These are phyloP conservation scores for Podaxis sp. DNA, from an alignment of 768 basidiomycete genomes.

Conservation along the genomic window DNA sequence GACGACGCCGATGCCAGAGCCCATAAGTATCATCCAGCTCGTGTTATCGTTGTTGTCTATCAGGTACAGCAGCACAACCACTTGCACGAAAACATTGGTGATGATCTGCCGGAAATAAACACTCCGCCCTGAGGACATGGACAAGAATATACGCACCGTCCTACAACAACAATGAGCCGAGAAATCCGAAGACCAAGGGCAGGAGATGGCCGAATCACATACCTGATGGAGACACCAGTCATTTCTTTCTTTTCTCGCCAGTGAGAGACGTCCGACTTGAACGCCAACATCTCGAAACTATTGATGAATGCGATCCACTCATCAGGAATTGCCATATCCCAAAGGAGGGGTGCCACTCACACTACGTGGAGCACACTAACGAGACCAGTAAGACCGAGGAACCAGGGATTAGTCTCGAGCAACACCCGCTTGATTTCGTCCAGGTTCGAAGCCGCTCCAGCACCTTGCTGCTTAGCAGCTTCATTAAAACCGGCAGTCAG, in stretches of 20 bases:
- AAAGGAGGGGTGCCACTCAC: conserved; percentile 39
- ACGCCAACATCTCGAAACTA: conserved; percentile 94
- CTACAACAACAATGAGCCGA: conserved; percentile 25
- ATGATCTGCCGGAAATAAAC: conserved; percentile 44
- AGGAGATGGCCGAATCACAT: conserved; percentile 19
- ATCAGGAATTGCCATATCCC: conserved; percentile 44
- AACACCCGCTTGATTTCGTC: conserved; percentile 97
- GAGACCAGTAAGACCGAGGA: conserved; percentile 76
- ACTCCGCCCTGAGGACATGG: not conserved
- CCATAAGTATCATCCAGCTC: conserved; percentile 95
- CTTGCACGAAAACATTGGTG: conserved; percentile 92
- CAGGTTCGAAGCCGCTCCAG: conserved; percentile 61
- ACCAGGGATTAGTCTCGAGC: conserved; percentile 82
- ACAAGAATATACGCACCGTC: conserved; percentile 42
- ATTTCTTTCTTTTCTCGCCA: conserved; percentile 95
- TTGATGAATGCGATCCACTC: conserved; percentile 1
- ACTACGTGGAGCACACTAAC: conserved; percentile 87
- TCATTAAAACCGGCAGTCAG: conserved; percentile 87
- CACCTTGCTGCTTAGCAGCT: conserved; percentile 72
- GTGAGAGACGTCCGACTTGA: conserved; percentile 92
- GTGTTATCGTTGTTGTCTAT: conserved; percentile 95
- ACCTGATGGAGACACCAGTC: conserved; percentile 93
- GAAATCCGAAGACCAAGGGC: not conserved
- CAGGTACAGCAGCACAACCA: conserved; percentile 87
- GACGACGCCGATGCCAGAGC: conserved; percentile 74